Base-by-base conservation (phyloP, 768 basidiomycete species). In the Termitomyces bulborhizus region DNA sequence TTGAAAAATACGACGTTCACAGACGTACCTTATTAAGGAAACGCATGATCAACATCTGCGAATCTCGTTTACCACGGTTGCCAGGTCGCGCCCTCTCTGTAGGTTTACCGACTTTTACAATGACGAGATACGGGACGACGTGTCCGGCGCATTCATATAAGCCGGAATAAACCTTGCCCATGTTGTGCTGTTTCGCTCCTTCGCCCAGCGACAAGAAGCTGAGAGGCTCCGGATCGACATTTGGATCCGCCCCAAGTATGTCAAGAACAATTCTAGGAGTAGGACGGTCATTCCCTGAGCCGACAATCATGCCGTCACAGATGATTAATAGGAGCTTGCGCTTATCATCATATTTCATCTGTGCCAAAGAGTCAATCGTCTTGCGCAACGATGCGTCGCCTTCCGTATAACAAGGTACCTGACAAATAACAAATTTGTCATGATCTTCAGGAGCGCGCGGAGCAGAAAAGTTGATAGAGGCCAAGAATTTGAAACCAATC, bases 401-500 rank as follows among this genome's bases (percentile, higher is more conserved):
- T 77, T 98, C 96, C 3, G 96, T 98, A 68, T 98, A 98, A 80
- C 96, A 98, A 29, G 96, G 96, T 0, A 98, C 93, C 66, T 98
- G 96, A 68, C 95, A 98, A 60, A 93, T 90, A 61, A 94, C 87
- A 60, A 94, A 93, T 70, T 93, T 93, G 76, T 94, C 91, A 67
- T 93, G 90, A 62, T 92, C 88, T 69, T 93, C 92, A 0, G 92
- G 92, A 5, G 88, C 86, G 47, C 90, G 84, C 11, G 81, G 66
- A 3, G 85, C 70, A 46, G 81, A 79, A 61, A 94, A 90, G 68
- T 88, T 85, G 66, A 93, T 73, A 0, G 92, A 90, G 4, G 90
- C 89, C 59, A 94, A 70, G 75, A 93, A 93, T 71, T 93, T 95
- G 84, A 94, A 93, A 1, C 84, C 93, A 65, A 94, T 93, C 63